Conservation (phyloP, 73 alveolate genomes). For the Stentor roeselii region DNA sequence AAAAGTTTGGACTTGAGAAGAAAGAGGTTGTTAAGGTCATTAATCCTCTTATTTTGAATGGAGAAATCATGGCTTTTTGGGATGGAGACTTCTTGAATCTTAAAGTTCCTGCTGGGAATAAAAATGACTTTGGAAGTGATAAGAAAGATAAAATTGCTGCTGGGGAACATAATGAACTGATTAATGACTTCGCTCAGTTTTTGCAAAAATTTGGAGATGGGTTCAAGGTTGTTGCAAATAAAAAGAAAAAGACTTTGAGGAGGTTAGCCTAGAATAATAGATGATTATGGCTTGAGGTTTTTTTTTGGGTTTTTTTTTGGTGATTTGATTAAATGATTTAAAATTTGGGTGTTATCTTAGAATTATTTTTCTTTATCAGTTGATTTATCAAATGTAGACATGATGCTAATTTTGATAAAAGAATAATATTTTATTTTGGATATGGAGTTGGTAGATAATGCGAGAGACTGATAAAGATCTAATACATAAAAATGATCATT, state of each 20-base stretch:
- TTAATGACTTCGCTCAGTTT: neutral
- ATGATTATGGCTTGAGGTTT: neutral
- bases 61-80: neutral
- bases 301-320: neutral
- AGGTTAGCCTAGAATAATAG: neutral
- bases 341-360: too few species aligned
- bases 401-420: too few species aligned
- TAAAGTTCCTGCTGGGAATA: neutral
- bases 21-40: neutral
- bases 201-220: neutral
- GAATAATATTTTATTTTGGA: too few species aligned
- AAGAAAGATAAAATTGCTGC: neutral
- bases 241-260: neutral
- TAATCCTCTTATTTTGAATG: neutral
- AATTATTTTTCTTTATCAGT: too few species aligned
- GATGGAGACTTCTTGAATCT: neutral
- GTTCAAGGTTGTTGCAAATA: neutral
- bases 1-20: constrained; percentile 1
- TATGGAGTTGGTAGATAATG: too few species aligned
- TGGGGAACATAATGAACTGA: neutral
- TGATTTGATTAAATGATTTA: too few species aligned
- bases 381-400: too few species aligned
- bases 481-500: too few species aligned
- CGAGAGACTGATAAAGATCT: too few species aligned
- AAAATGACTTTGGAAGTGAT: neutral